Percentiles rank a stretch among this genome's conserved stretches.
These are phyloP conservation scores for Phytopythium chamaehyphon DNA, from an alignment of 352 stramenopile genomes.

Conservation along the genomic window DNA sequence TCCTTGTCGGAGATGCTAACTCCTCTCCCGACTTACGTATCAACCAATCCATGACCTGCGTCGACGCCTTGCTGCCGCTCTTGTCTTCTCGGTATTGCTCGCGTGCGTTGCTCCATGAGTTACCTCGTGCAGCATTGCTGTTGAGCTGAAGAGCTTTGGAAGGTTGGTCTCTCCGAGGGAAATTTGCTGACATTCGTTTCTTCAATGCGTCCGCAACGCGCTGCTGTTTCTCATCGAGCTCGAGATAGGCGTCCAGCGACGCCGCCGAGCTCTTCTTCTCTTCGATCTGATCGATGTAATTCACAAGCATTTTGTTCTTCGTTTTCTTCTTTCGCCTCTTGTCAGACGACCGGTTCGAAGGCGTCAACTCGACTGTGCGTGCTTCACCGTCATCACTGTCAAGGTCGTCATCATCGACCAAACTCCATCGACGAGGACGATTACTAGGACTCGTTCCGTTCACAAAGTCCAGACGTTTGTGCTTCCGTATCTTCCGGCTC, in stretches of 20 bases:
- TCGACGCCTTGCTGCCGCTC: slow-evolving; percentile 2
- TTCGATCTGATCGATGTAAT: slow-evolving; percentile 28
- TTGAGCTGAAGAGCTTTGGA: slow-evolving; percentile 1
- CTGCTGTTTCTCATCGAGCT: slow-evolving; percentile 21
- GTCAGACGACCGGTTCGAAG: too few species aligned
- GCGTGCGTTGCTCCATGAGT: slow-evolving; percentile 14
- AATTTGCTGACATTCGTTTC: neutral
- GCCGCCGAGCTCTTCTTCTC: slow-evolving; percentile 16
- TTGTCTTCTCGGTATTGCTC: slow-evolving; percentile 16
- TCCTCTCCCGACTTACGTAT: slow-evolving; percentile 10
- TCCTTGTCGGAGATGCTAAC: neutral
- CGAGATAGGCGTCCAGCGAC: slow-evolving; percentile 28
- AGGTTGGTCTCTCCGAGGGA: neutral
- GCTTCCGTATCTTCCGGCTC: slow-evolving; percentile 15
- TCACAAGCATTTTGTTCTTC: slow-evolving; percentile 13
- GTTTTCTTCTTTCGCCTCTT: slow-evolving; percentile 12
- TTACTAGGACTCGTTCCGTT: neutral
- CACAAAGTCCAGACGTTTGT: slow-evolving; percentile 11
- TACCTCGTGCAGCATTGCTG: slow-evolving; percentile 6
- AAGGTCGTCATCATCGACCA: neutral
- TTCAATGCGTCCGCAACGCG: slow-evolving; percentile 8
- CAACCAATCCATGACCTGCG: slow-evolving; percentile 11
- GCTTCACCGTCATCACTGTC: neutral
- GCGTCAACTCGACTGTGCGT: too few species aligned
- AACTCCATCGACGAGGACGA: neutral